These are phyloP conservation scores for Cephalotrichum gorgonifer DNA, from an alignment of 2,329 filamentous ascomycete genomes.

Conservation along the genomic window DNA sequence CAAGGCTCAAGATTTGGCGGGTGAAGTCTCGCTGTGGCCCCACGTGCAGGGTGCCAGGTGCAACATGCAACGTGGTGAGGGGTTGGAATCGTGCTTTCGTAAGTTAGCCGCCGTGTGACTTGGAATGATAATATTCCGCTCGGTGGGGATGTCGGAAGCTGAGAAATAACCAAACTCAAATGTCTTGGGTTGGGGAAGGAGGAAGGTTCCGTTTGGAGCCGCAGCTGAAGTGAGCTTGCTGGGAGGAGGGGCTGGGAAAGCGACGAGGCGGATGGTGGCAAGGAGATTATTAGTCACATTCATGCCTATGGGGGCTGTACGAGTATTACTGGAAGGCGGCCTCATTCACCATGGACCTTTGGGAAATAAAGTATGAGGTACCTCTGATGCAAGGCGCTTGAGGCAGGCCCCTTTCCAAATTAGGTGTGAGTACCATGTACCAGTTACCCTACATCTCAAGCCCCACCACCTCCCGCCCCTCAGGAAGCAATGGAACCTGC, in stretches of 20 bases:
- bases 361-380: no score
- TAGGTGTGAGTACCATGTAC: no score
- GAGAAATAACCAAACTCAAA: neutral
- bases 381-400: no score
- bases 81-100: constrained; percentile 12
- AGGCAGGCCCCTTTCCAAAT: no score
- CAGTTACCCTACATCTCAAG: no score
- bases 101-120: constrained; percentile 18
- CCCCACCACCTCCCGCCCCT: no score
- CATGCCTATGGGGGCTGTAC: no score
- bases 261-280: neutral
- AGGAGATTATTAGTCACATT: neutral
- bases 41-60: neutral
- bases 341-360: no score
- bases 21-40: no score
- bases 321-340: no score
- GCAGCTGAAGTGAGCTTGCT: neutral
- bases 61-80: neutral
- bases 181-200: neutral
- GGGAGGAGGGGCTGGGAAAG: neutral
- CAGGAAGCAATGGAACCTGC: no score
- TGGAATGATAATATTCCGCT: neutral
- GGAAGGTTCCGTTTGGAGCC: neutral
- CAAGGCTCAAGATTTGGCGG: neutral
- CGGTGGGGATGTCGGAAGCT: neutral